These are phyloP conservation scores for Citrullus colocynthis DNA, from an alignment of 306 rosid species.

Conservation along the genomic window DNA sequence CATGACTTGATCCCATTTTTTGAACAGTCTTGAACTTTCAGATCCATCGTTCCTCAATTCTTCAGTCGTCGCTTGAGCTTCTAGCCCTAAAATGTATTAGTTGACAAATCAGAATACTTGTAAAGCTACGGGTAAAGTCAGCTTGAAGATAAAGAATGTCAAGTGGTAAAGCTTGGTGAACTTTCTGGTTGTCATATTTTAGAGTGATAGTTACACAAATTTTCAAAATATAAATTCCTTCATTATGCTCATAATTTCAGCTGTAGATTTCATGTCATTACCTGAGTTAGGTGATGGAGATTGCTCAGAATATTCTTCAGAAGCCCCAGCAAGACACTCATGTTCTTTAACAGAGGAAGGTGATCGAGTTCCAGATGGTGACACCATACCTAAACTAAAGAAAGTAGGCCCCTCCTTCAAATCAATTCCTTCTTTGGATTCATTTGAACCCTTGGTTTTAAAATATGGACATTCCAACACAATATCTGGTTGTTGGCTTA, in stretches of 20 bases:
- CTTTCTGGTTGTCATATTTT: background rate
- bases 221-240: background rate
- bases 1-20: conserved; percentile 51
- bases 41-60: conserved; percentile 39
- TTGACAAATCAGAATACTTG: background rate
- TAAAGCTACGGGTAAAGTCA: background rate
- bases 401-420: conserved; percentile 24
- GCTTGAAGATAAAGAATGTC: background rate
- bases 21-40: conserved; percentile 25
- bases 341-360: conserved; percentile 28
- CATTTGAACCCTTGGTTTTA: background rate
- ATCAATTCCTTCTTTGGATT: background rate
- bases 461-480: conserved; percentile 57
- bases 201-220: background rate
- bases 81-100: conserved; percentile 25
- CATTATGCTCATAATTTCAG: no score
- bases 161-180: background rate
- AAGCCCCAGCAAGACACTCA: conserved; percentile 26
- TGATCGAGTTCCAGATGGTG: conserved; percentile 45
- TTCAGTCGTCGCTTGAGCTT: conserved; percentile 33
- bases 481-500: conserved; percentile 68
- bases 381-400: conserved; percentile 35
- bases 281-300: conserved; percentile 90
- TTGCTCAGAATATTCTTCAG: conserved; percentile 39
- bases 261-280: conserved; percentile 6